A percentile compares a stretch with the other conserved stretches of the same genome.
These are phyloP conservation scores for Amoeboradix gromovi DNA, from an alignment of 371 early-diverging fungal genomes.

Conservation along the genomic window DNA sequence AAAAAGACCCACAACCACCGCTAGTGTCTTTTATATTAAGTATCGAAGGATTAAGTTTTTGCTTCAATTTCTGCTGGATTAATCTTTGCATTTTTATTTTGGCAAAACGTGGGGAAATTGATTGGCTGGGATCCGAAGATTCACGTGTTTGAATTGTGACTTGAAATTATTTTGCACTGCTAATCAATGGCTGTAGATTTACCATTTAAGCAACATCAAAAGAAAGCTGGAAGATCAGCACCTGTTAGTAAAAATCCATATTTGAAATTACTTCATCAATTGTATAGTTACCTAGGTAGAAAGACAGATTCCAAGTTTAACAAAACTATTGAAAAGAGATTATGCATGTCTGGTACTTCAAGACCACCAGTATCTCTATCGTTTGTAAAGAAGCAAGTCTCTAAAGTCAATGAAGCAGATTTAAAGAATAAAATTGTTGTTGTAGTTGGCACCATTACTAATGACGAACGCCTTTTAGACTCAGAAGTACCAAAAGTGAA, in stretches of 20 bases:
- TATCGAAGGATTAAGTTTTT: neutral
- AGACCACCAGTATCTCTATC: conserved; percentile 79
- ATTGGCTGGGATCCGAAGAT: neutral
- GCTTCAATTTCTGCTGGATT: neutral
- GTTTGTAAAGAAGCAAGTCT: conserved; percentile 38
- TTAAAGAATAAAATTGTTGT: conserved; percentile 35
- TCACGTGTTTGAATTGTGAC: neutral
- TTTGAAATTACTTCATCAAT: conserved; percentile 16
- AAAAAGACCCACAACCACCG: neutral
- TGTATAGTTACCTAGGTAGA: conserved; percentile 92
- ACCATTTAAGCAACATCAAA: conserved; percentile 63
- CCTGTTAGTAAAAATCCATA: conserved; percentile 36
- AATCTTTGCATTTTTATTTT: neutral
- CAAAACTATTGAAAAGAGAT: conserved; percentile 87
- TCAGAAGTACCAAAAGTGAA: conserved; percentile 69
- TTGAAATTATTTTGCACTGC: conserved; percentile 1
- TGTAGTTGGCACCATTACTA: conserved; percentile 79
- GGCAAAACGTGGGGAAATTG: neutral
- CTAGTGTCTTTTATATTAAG: neutral
- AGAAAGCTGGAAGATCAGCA: conserved; percentile 52
- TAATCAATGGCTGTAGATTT: conserved; percentile 90
- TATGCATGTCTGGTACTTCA: conserved; percentile 89
- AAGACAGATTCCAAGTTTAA: conserved; percentile 90
- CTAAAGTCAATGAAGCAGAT: conserved; percentile 18
- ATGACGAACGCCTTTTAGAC: conserved; percentile 57